Base-by-base conservation (phyloP, 108 stramenopile genomes). In the Schizochytrium sp. region DNA sequence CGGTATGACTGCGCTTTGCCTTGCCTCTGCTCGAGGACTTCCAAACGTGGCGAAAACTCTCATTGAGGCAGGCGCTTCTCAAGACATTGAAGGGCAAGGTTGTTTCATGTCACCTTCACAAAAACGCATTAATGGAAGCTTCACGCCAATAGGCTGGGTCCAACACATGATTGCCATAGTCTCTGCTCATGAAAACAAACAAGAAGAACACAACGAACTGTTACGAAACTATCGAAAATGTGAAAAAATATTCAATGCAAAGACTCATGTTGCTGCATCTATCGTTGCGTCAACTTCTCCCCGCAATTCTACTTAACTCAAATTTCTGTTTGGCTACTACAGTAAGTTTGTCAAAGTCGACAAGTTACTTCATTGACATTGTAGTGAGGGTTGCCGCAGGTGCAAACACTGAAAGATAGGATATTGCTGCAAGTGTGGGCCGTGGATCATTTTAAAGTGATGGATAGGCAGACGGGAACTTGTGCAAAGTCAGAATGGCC, bases 381-480 rank as follows among this genome's bases (percentile, higher is more conserved):
- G 28, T 28, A 28, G 28, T 28, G 28, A 28, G 28, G 28, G 28
- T 28, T 28, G 28, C 28, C 28, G 28, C 28, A 28, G 28, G 28
- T 28, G 28, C 28, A 28, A 28, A 28, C 28, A 28, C 28, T 28
- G 28, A 28, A 28, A 28, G 28, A 28, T 28, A 28, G 28, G 28
- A 28, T 28, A 28, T 28, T 28, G 28, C 28, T 28, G 28, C 28
- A 28, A 28, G 28, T 38, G 53, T 47, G 49, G 12, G 12, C 41
- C 15, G 5, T 10, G 5, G 13, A 3, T 50, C 0, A 7, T 10
- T 83, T 28, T 38, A 50, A 83, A 83, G 15, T n/a, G 53, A 40
- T n/a, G 76, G 76, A 28, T 83, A 83, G 7, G 76, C 76, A n/a
- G 76, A 40, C 5, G 76, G 76, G 47, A 83, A 83, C 2, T 49